phyloP scores from a whole-genome alignment of 306 rosid genomes.

The Urtica urens region DNA sequence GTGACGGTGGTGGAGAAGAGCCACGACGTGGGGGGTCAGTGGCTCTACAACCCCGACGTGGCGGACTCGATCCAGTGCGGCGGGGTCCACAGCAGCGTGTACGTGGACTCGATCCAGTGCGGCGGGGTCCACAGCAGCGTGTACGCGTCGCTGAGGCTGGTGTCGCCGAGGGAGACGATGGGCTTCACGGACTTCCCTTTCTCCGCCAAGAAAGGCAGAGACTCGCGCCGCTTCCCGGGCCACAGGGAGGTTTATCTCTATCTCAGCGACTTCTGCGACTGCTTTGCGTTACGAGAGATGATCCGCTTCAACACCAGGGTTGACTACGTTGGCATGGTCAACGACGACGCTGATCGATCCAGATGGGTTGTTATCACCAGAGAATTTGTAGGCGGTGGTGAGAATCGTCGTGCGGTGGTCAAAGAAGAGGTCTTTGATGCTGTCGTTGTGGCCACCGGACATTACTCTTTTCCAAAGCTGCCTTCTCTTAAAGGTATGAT shows the following conservation, averaged over 20 bases:
- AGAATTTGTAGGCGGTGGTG: conserved; percentile 14
- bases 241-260: conserved; percentile 57
- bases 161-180: conserved; percentile 76
- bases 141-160: conserved; percentile 56
- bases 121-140: conserved; percentile 70
- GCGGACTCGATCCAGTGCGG: conserved; percentile 62
- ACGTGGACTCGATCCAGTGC: conserved; percentile 46
- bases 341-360: conserved; percentile 37
- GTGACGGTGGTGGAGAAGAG: conserved; percentile 63
- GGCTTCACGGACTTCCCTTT: conserved; percentile 85
- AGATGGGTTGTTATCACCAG: conserved; percentile 65
- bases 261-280: conserved; percentile 57
- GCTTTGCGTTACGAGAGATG: conserved; percentile 59
- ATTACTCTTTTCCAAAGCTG: conserved; percentile 71
- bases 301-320: conserved; percentile 75
- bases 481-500: conserved; percentile 58
- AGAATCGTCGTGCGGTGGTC: conserved; percentile 20
- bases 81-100: conserved; percentile 16
- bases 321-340: conserved; percentile 54
- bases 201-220: conserved; percentile 61
- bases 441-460: conserved; percentile 85
- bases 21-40: conserved; percentile 89
- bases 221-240: conserved; percentile 73
- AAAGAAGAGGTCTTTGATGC: conserved; percentile 77
- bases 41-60: conserved; percentile 66